Base-by-base conservation (phyloP, 192 early-diverging fungal genomes). In the Fimicolochytrium jonesii region DNA sequence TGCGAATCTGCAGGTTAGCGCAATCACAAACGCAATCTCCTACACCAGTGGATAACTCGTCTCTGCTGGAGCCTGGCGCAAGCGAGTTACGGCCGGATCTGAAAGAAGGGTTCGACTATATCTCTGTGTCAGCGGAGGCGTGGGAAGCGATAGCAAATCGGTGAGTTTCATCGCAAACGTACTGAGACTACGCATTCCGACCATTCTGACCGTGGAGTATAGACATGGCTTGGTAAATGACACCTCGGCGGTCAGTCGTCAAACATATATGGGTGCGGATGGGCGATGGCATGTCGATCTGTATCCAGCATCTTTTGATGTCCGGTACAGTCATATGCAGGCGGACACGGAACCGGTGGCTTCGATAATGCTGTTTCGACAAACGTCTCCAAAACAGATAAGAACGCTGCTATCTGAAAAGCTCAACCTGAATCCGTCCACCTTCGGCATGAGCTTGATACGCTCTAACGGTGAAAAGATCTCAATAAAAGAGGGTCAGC, bases 41-140 rank as follows among this genome's bases (percentile, higher is more conserved):
- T 41, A 39, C 39, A 0, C 52, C 53, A 29, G 58, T 66, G 34
- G 45, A 66, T 22, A 66, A 58, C n/a, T 18, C 41, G 22, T 1
- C 18, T 13, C 55, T 66, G 2, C 32, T 66, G n/a, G 53, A 51
- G 20, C 5, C 50, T 25, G 11, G 42, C 44, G 6, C 30, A 0
- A 49, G n/a, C 48, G 15, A 30, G 6, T 18, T 66, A 23, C 39
- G 47, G 26, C 32, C 29, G 20, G 56, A 56, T 32, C 45, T 66
- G n/a, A 37, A 58, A 34, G 64, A 66, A 48, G 29, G 28, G 6
- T 25, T 22, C 4, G 55, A 66, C 28, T 66, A 58, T 48, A 17
- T 47, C 25, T 54, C 55, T 22, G 55, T 66, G 22, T 18, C 41
- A 48, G 22, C 13, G 26, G 44, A 13, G 15, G 20, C 13, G 9